These are phyloP conservation scores for Prunus salicina DNA, from an alignment of 306 rosid genomes.

Conservation along the genomic window DNA sequence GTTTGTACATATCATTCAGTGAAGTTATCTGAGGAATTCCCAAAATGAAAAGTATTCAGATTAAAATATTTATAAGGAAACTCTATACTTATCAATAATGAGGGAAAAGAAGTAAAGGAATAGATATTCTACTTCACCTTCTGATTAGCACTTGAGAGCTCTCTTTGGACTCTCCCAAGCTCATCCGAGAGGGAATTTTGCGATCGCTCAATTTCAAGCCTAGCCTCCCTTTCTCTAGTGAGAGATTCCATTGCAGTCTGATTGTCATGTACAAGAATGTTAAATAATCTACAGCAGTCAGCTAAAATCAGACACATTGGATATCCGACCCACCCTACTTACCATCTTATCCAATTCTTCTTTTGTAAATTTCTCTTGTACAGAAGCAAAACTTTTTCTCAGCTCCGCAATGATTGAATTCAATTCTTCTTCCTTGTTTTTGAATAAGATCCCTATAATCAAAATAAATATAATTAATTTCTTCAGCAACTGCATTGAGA, in stretches of 20 bases:
- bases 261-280: slow-evolving; percentile 17
- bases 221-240: slow-evolving; percentile 66
- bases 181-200: slow-evolving; percentile 66
- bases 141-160: slow-evolving; percentile 81
- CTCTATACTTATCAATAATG: slow-evolving; percentile 1
- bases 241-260: slow-evolving; percentile 84
- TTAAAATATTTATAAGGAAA: neutral
- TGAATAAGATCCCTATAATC: slow-evolving; percentile 52
- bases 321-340: slow-evolving; percentile 32
- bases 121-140: slow-evolving; percentile 49
- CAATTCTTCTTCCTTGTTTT: slow-evolving; percentile 88
- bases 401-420: slow-evolving; percentile 74
- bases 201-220: slow-evolving; percentile 74
- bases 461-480: slow-evolving; percentile 19
- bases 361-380: slow-evolving; percentile 71
- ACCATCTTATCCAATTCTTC: slow-evolving; percentile 86
- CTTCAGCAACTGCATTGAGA: slow-evolving; percentile 4
- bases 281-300: slow-evolving; percentile 12
- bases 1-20: slow-evolving; percentile 94
- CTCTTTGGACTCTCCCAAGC: slow-evolving; percentile 79
- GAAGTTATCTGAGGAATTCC: slow-evolving; percentile 67
- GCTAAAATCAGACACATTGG: slow-evolving; percentile 9
- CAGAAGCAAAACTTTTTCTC: slow-evolving; percentile 59
- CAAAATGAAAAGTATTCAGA: neutral
- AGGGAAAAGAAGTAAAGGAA: slow-evolving; percentile 6